Evolutionary conservation across 2,329 filamentous ascomycete genomes (phyloP).

Genomic region (Trichoderma asperellum): DNA sequence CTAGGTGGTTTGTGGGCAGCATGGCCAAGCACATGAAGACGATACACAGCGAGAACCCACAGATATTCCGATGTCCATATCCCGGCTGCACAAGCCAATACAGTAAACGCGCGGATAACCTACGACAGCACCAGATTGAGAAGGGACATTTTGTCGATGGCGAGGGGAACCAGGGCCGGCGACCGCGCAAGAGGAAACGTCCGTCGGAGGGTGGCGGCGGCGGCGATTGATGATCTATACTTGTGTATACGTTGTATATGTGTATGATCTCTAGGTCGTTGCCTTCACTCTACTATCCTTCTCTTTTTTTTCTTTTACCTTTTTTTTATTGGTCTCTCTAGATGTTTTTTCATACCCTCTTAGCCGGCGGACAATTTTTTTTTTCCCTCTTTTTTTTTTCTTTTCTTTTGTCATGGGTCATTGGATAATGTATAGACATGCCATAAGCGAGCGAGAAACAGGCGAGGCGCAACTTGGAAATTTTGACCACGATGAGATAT

Average conservation of each 20-base stretch:
- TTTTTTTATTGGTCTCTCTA: not conserved
- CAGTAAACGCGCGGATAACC: slow-evolving; percentile 59
- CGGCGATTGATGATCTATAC: not conserved
- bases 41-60: slow-evolving; percentile 54
- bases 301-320: not conserved
- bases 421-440: not conserved
- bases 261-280: not conserved
- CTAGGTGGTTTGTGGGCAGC: slow-evolving; percentile 62
- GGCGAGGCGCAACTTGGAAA: slow-evolving; percentile 17
- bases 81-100: slow-evolving; percentile 60
- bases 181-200: slow-evolving; percentile 53
- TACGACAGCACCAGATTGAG: slow-evolving; percentile 60
- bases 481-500: not conserved
- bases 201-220: not conserved
- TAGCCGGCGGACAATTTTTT: not conserved
- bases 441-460: not conserved
- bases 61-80: slow-evolving; percentile 57
- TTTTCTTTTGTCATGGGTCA: not conserved
- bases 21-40: slow-evolving; percentile 63
- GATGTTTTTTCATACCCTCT: not conserved
- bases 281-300: not conserved
- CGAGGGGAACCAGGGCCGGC: slow-evolving; percentile 42
- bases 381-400: not conserved
- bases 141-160: slow-evolving; percentile 58
- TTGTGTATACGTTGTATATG: not conserved